Evolutionary conservation across 2,329 filamentous ascomycete genomes (phyloP).

Genomic region (Botrytis galanthina): DNA sequence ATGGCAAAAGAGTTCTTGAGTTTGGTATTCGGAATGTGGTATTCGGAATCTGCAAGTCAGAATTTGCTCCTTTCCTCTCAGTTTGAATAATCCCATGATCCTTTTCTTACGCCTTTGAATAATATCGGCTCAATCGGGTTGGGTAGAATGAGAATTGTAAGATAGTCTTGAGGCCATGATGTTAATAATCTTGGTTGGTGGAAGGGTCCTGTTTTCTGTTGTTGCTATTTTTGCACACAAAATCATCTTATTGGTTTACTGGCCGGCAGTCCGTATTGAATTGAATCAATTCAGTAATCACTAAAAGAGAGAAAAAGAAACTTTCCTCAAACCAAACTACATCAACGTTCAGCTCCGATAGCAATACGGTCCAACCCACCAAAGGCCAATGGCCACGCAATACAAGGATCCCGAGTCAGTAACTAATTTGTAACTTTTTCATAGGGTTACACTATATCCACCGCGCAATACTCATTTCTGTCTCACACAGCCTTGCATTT

Average conservation of each 20-base stretch:
- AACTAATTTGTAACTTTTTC: neutral
- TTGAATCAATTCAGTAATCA: neutral
- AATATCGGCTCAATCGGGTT: neutral
- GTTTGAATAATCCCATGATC: neutral
- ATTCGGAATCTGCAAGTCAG: neutral
- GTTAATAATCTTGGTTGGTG: neutral
- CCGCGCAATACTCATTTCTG: neutral
- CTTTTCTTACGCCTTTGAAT: neutral
- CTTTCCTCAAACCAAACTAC: neutral
- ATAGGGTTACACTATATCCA: neutral
- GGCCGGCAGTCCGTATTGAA: neutral
- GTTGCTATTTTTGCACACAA: neutral
- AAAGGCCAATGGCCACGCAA: neutral
- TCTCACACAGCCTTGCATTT: slow-evolving; percentile 3
- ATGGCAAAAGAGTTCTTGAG: neutral
- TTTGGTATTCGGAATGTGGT: neutral
- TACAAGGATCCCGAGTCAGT: slow-evolving; percentile 1
- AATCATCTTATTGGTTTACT: neutral
- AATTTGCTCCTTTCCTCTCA: neutral
- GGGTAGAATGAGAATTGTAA: neutral
- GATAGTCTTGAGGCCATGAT: neutral
- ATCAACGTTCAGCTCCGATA: neutral
- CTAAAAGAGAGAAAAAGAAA: neutral
- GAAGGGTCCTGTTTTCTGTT: neutral
- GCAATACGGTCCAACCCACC: neutral